Evolutionary conservation across 805 yeast species (phyloP), one percentile per base, ranked within the genome.

Genomic region (Sugiyamaella americana): DNA sequence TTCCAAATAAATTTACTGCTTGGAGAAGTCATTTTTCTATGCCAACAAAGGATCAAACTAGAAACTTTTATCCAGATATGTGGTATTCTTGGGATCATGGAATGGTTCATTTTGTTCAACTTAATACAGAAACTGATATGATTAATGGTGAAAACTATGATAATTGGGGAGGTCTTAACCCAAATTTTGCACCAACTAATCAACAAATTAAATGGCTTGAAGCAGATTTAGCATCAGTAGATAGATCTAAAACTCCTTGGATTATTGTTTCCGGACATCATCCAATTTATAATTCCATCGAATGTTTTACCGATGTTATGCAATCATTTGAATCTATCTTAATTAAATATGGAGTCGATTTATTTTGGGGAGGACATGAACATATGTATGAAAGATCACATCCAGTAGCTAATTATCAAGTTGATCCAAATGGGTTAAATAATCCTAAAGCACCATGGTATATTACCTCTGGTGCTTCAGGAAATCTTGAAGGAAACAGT

Each of bases 31-130:
- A 56, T 45, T 61, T 55, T 53, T 48, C 55, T 35, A 61, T 61
- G 65, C 65, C 65, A 3, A 24, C 53, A 11, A 49, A 36, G 32
- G 59, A 51, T 41, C 52, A 61, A 18, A 11, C 44, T 6, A 16
- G 17, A 11, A 57, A 55, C 11, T 59, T 56, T 22, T 49, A 45
- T 18, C 46, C 48, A 13, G 59, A 61, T 41, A 53, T 61, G 54
- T 60, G 64, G 64, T 60, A 60, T 51, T 60, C 64, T 0, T 60
- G 52, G 34, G 63, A 60, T 37, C 56, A 60, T 42, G 64, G 64
- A 16, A 52, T 55, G 50, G 64, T 54, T 5, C 64, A 60, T 45
- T 60, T 58, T 39, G 52, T 60, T 6, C 49, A 49, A 20, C 36
- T 60, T 44, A 52, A 59, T 51, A 58, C 62, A 22, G 64, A 60